These are phyloP conservation scores for Hysterium pulicare DNA, from an alignment of 2,329 filamentous ascomycete genomes.

Conservation along the genomic window DNA sequence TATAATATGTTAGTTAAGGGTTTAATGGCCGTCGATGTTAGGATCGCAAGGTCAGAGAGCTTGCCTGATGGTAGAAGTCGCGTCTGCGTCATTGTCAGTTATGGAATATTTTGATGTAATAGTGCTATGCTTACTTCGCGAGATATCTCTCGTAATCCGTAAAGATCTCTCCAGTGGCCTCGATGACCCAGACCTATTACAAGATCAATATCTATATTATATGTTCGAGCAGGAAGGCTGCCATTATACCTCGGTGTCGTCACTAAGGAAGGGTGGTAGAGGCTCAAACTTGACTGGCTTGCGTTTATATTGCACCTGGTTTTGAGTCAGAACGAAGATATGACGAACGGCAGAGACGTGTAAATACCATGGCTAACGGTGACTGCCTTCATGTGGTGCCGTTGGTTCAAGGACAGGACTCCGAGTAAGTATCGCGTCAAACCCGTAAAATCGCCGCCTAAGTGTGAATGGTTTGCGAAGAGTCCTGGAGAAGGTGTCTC, in stretches of 20 bases:
- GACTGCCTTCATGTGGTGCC: conserved; percentile 30
- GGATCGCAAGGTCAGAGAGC: conserved; percentile 18
- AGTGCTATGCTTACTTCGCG: conserved; percentile 60
- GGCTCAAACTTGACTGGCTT: conserved; percentile 86
- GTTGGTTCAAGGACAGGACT: conserved; percentile 1
- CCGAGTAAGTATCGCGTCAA: neutral
- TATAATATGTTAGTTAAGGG: conserved; percentile 18
- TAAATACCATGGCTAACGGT: conserved; percentile 28
- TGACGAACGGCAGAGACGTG: conserved; percentile 8
- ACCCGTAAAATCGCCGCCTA: neutral
- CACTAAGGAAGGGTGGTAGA: conserved; percentile 69
- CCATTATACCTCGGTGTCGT: conserved; percentile 71
- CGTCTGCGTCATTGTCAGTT: conserved; percentile 53
- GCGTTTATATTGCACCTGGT: conserved; percentile 94
- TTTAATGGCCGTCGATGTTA: neutral
- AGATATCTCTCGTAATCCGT: conserved; percentile 84
- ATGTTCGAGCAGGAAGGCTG: too few relatives aligned
- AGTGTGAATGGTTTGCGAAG: neutral
- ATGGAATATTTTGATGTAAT: conserved; percentile 1
- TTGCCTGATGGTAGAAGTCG: conserved; percentile 90
- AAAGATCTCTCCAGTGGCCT: conserved; percentile 87
- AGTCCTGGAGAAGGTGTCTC: neutral
- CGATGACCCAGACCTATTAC: conserved; percentile 90
- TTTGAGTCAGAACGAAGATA: conserved; percentile 14
- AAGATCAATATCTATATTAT: too few relatives aligned